Percentiles rank a stretch among this genome's conserved stretches.
Evolutionary conservation across 768 basidiomycete genomes (phyloP).

Genomic region (Podaxis sp.): DNA sequence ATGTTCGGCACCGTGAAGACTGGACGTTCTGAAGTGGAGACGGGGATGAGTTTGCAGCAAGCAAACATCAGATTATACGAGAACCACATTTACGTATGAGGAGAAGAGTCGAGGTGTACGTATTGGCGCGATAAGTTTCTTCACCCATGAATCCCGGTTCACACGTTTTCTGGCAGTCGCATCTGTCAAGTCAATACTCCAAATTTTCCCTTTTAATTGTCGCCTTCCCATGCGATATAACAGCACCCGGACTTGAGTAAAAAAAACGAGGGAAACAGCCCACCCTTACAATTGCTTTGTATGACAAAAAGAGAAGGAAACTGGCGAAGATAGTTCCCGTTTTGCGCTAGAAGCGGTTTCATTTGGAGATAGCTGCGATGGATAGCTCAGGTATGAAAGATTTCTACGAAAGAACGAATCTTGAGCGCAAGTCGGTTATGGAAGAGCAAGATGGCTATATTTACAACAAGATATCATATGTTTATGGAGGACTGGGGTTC

Average conservation of each 20-base stretch:
- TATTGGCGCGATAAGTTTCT: slow-evolving; percentile 1
- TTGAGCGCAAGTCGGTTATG: not conserved
- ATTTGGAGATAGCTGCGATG: slow-evolving; percentile 1
- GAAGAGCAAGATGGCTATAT: not conserved
- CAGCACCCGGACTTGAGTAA: slow-evolving; percentile 7
- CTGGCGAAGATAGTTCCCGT: not conserved
- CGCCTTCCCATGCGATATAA: not conserved
- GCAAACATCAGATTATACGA: not conserved
- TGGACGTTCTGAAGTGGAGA: not conserved
- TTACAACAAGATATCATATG: slow-evolving; percentile 2
- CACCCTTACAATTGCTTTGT: slow-evolving; percentile 5
- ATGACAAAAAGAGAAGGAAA: not conserved
- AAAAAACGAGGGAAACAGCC: not conserved
- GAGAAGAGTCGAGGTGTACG: slow-evolving; percentile 5
- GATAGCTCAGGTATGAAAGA: not conserved
- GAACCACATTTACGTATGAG: slow-evolving; percentile 12
- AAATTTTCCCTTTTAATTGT: slow-evolving; percentile 4
- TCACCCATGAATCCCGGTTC: not conserved
- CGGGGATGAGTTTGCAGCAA: not conserved
- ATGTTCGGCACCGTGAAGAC: slow-evolving; percentile 7
- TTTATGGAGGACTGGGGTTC: not conserved
- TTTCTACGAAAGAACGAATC: too few relatives aligned
- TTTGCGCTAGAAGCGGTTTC: not conserved
- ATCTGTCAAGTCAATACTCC: slow-evolving; percentile 7
- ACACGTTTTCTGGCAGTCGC: slow-evolving; percentile 9